These are phyloP conservation scores for Hypholoma sublateritium DNA, from an alignment of 768 basidiomycete species.

Conservation along the genomic window DNA sequence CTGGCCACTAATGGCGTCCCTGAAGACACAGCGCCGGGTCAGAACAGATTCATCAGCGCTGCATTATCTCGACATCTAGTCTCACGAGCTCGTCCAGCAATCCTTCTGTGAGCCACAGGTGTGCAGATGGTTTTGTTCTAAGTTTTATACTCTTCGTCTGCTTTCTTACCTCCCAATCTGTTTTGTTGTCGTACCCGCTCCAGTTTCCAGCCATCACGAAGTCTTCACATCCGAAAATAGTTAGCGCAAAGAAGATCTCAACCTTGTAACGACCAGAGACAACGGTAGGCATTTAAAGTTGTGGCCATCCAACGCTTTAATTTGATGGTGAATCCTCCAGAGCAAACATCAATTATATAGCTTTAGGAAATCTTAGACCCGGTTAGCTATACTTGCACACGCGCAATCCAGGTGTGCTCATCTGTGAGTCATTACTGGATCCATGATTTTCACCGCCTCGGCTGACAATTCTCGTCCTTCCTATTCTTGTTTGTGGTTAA, in stretches of 20 bases:
- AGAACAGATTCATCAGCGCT: too few species aligned
- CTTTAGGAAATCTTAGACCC: background rate
- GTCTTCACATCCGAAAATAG: background rate
- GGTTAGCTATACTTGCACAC: background rate
- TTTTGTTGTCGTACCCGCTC: background rate
- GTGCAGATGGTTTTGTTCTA: background rate
- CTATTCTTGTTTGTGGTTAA: background rate
- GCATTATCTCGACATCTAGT: too few species aligned
- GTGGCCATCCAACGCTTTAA: background rate
- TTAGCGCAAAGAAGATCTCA: background rate
- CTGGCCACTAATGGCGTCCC: too few species aligned
- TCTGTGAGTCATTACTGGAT: constrained; percentile 1
- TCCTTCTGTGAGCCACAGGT: background rate
- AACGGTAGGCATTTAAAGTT: background rate
- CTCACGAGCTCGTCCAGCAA: background rate
- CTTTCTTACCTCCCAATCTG: background rate
- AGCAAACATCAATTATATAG: background rate
- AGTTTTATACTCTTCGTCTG: background rate
- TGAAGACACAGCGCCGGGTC: too few species aligned
- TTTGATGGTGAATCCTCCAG: background rate
- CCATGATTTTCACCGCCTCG: background rate
- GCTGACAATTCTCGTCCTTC: background rate
- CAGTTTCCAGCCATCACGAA: background rate
- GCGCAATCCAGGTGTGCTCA: background rate
- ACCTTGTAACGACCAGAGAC: background rate